Evolutionary conservation across 2,329 filamentous ascomycete genomes (phyloP).

Genomic region (Plectosphaerella cucumerina): DNA sequence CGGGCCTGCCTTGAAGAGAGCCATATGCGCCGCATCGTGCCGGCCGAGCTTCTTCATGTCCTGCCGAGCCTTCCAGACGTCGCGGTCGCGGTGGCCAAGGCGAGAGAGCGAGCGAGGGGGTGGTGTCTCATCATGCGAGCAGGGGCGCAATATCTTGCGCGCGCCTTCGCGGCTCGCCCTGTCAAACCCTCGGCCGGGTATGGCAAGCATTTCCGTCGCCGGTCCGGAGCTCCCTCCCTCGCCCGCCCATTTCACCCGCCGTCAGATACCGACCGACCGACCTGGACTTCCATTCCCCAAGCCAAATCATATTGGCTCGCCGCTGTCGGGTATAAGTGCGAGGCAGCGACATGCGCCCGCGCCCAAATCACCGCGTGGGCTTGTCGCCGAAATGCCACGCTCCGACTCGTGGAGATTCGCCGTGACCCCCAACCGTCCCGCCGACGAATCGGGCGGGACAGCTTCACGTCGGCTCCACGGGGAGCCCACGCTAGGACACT

Average conservation of each 20-base stretch:
- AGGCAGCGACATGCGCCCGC: background rate
- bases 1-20: background rate
- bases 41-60: background rate
- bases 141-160: background rate
- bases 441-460: background rate
- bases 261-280: background rate
- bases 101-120: background rate
- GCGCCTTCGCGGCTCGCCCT: background rate
- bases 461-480: background rate
- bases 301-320: too few relatives aligned
- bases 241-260: background rate
- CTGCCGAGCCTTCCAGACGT: background rate
- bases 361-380: background rate
- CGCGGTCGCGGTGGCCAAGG: background rate
- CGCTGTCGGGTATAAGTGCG: background rate
- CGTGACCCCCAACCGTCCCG: background rate
- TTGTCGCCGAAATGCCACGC: background rate
- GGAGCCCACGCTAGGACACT: background rate
- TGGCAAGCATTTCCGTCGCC: background rate
- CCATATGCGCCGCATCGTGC: background rate
- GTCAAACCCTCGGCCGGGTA: background rate
- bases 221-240: background rate
- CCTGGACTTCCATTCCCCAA: too few relatives aligned
- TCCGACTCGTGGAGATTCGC: background rate
- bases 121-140: background rate